Base-by-base conservation (phyloP, 2,329 filamentous ascomycete species). In the Bertia moriformis region DNA sequence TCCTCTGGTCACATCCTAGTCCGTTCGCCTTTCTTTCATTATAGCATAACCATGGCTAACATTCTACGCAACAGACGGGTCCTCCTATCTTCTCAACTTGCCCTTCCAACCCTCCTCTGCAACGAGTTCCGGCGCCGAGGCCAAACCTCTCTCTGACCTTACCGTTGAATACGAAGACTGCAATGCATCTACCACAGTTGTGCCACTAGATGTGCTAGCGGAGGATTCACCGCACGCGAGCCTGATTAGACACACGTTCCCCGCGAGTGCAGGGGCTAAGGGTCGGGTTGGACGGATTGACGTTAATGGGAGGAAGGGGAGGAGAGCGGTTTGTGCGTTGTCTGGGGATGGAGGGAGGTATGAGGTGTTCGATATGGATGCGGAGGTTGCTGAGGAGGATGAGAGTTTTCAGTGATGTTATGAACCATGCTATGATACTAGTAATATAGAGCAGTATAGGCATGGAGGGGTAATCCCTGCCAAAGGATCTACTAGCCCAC, bases 1-100 rank as follows among this genome's bases (percentile, higher is more conserved):
- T 71, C 7, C 60, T 73, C 10, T 58, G 65, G 42, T 48, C 49
- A 14, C 12, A 35, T 35, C 12, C 12, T n/a, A 29, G 24, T 29
- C 24, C n/a, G n/a, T 29, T 29, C 24, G 24, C 24, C n/a, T n/a
- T n/a, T n/a, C n/a, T n/a, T n/a, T n/a, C n/a, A n/a, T n/a, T n/a
- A n/a, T n/a, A n/a, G n/a, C n/a, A n/a, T n/a, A n/a, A n/a, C n/a
- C n/a, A n/a, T n/a, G n/a, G n/a, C n/a, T n/a, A n/a, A n/a, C n/a
- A n/a, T n/a, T n/a, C n/a, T n/a, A n/a, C n/a, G n/a, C 10, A 29
- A n/a, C n/a, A 35, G 15, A 35, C 10, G 32, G 32, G 15, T 17
- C 32, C 32, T 7, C 32, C 32, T 35, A 35, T 35, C 32, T 35
- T 7, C 32, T 35, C 12, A 17, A 35, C 32, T 10, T 35, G 10